Conservation (phyloP, 768 basidiomycete genomes). For the Hericium coralloides region DNA sequence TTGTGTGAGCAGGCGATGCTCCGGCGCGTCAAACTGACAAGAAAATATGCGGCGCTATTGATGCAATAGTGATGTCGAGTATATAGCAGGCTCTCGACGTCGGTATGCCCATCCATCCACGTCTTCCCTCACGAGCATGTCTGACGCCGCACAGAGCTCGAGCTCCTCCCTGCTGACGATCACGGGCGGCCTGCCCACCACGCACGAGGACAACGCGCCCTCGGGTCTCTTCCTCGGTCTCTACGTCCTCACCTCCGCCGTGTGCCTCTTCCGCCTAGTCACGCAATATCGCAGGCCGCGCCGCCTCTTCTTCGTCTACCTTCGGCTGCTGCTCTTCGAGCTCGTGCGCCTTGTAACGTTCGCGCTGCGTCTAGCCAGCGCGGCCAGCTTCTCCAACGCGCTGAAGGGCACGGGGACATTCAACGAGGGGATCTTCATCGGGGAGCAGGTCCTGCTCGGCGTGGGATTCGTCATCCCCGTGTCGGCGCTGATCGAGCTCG, state of each 20-base stretch:
- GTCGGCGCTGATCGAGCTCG: not conserved
- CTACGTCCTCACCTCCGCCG: not conserved
- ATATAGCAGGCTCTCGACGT: no score
- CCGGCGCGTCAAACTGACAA: no score
- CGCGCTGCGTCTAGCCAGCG: not conserved
- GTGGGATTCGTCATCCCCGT: not conserved
- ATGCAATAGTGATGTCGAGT: no score
- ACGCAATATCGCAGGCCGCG: not conserved
- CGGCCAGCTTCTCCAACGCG: not conserved
- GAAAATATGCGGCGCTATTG: no score
- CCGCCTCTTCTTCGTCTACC: not conserved
- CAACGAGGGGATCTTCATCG: not conserved
- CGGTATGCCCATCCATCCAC: no score
- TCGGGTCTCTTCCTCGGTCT: not conserved
- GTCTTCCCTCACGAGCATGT: no score
- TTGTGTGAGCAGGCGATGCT: no score
- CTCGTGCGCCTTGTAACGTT: not conserved
- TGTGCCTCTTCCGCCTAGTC: not conserved
- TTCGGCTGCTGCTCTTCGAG: not conserved
- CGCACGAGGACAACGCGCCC: not conserved
- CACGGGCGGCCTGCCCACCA: not conserved
- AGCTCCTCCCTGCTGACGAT: not conserved
- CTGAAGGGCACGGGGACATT: not conserved
- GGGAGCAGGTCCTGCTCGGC: not conserved
- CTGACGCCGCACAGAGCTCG: no score